phyloP scores from a whole-genome alignment of 2,329 filamentous ascomycete species.

The Lecanicillium sp. region DNA sequence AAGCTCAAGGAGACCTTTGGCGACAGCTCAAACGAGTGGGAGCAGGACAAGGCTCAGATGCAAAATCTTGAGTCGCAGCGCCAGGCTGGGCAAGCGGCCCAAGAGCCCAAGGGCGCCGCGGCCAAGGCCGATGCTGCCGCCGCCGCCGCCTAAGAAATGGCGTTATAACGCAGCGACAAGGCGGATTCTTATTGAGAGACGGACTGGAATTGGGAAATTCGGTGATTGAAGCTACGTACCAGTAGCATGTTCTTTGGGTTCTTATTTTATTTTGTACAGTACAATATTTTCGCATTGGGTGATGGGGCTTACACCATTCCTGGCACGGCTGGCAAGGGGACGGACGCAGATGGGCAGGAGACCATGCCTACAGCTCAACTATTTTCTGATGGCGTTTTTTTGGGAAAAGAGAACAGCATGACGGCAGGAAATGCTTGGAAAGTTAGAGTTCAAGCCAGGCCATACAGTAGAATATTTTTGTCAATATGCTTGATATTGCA shows the following conservation, averaged over 20 bases:
- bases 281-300: slow-evolving; percentile 11
- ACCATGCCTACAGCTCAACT: slow-evolving; percentile 4
- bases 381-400: slow-evolving; percentile 11
- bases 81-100: slow-evolving; percentile 7
- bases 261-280: slow-evolving; percentile 10
- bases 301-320: background rate
- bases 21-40: slow-evolving; percentile 74
- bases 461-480: background rate
- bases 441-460: slow-evolving; percentile 7
- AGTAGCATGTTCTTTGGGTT: slow-evolving; percentile 16
- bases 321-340: slow-evolving; percentile 13
- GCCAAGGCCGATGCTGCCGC: slow-evolving; percentile 12
- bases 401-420: slow-evolving; percentile 7
- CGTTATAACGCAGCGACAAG: slow-evolving; percentile 2
- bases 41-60: slow-evolving; percentile 79
- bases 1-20: slow-evolving; percentile 78
- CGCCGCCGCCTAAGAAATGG: slow-evolving; percentile 10
- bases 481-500: background rate
- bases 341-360: background rate
- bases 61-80: slow-evolving; percentile 48
- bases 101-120: slow-evolving; percentile 10
- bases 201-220: background rate
- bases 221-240: background rate
- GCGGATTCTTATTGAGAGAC: background rate
- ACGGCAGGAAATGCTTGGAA: slow-evolving; percentile 7